Base-by-base conservation (phyloP, 2,329 filamentous ascomycete genomes). In the Scedosporium dehoogii region DNA sequence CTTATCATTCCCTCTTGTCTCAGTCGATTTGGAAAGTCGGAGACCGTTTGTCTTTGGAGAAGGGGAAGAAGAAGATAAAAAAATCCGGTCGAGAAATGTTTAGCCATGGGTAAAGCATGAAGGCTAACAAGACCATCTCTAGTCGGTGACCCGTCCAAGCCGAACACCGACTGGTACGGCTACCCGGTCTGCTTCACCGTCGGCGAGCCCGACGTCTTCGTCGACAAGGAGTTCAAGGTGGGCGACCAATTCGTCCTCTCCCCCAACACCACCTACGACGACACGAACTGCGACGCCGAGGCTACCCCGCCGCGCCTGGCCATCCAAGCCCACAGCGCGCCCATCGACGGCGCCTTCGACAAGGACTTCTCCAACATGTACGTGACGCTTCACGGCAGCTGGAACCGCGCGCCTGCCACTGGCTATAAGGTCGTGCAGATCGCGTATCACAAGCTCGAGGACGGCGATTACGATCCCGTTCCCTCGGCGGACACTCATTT, bases 131-230 rank as follows among this genome's bases (percentile, higher is more conserved):
- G 23, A n/a, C 3, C 12, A 2, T 18, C 42, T 33, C 25, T 7
- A 72, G 71, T 72, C 23, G 71, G 71, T 6, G 68, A 72, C 44
- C 70, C 70, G 12, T 67, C 68, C 12, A 65, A 66, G 27, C 64
- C 65, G 18, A 71, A 71, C 46, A 67, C 69, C 51, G 61, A 68
- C 38, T 73, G 70, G 71, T 84, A 81, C 71, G 85, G 85, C 57
- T 88, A 88, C 68, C 85, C 85, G 6, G 78, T 76, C 44, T 87
- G 84, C 73, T 84, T 80, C 68, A 74, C 83, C 2, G 81, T 80
- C 6, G 85, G 83, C 81, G 73, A 79, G 51, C 59, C 64, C 29
- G 33, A 61, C 3, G 56, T 59, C 38, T 67, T 68, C 51, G 65
- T 70, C 6, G 72, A 72, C 64, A 73, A 73, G 64, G 64, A 69